Evolutionary conservation across 805 yeast species (phyloP), one percentile per base, ranked within the genome.

Genomic region (Komagataella pseudopastoris): DNA sequence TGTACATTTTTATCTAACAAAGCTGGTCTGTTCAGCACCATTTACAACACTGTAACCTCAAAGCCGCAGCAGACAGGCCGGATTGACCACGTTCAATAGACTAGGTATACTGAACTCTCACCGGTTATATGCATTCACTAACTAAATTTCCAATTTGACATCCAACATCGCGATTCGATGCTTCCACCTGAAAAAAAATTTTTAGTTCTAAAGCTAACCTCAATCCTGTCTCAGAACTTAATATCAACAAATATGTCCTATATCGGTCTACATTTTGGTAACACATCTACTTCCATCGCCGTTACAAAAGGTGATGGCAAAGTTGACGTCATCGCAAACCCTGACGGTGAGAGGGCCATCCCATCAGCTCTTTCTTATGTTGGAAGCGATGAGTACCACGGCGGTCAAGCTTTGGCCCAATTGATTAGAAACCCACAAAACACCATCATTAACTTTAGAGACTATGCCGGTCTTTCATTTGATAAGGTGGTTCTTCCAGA

Each of bases 311-410:
- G 73, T 58, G 97, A 91, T 63, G 97, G 96, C 56, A 86, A 85
- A 67, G 93, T 88, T 56, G 97, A 93, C 65, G 96, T 93, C 58
- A 91, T 93, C 67, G 99, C 99, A 59, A 91, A 93, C 80, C 96
- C 95, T 59, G 99, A 93, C 65, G 99, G 99, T 69, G 98, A 93
- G 72, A 88, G 98, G 74, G 78, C 91, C 54, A 93, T 93, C 65
- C 96, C 98, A 55, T 85, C 98, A 24, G 85, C 86, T 54, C 76
- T 93, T 55, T 81, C 97, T 17, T 93, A 90, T 67, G 89, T 89
- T 53, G 96, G 95, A 55, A 84, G 77, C 52, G 98, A 93, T 66
- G 98, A 93, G 73, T 93, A 88, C 72, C 97, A 93, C 65, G 99
- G 99, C 55, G 85, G 88, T 54, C 98, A 93, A 74, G 99, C 98